These are phyloP conservation scores for Peronospora destructor DNA, from an alignment of 352 stramenopile genomes.

Conservation along the genomic window DNA sequence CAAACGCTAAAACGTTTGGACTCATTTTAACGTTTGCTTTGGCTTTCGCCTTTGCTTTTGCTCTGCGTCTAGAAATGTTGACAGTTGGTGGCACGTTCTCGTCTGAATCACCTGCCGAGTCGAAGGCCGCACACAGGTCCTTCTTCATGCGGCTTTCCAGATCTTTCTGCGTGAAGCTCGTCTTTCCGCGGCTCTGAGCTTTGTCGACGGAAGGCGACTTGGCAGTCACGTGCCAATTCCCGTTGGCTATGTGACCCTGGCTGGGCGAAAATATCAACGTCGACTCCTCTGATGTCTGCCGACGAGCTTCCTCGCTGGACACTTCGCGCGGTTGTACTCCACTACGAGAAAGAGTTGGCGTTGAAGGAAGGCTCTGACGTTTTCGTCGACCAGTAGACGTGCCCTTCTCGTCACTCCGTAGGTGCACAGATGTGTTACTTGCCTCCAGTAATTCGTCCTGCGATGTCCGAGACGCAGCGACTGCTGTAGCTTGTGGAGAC, in stretches of 20 bases:
- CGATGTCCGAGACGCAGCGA: constrained; percentile 23
- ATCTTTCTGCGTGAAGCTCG: constrained; percentile 45
- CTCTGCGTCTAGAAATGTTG: constrained; percentile 18
- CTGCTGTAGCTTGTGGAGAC: constrained; percentile 11
- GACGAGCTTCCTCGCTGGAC: constrained; percentile 32
- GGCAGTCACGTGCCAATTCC: constrained; percentile 49
- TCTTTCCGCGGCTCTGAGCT: constrained; percentile 10
- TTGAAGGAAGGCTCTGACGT: constrained; percentile 41
- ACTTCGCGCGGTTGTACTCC: constrained; percentile 31
- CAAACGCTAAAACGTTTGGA: constrained; percentile 4
- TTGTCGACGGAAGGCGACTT: constrained; percentile 46
- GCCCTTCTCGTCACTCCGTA: constrained; percentile 31
- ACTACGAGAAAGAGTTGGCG: constrained; percentile 34
- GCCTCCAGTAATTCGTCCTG: constrained; percentile 35
- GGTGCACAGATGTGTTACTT: constrained; percentile 31
- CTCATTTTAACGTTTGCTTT: constrained; percentile 17
- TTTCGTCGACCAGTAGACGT: constrained; percentile 18
- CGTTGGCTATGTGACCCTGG: constrained; percentile 22
- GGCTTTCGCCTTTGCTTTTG: constrained; percentile 22
- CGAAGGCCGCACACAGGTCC: constrained; percentile 41
- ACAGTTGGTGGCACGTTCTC: constrained; percentile 15
- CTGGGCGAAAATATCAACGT: constrained; percentile 58
- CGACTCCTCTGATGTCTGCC: constrained; percentile 7
- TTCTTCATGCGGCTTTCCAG: constrained; percentile 61
- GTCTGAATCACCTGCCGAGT: constrained; percentile 26